Base-by-base conservation (phyloP, 805 yeast species). In the Yarrowia deformans region DNA sequence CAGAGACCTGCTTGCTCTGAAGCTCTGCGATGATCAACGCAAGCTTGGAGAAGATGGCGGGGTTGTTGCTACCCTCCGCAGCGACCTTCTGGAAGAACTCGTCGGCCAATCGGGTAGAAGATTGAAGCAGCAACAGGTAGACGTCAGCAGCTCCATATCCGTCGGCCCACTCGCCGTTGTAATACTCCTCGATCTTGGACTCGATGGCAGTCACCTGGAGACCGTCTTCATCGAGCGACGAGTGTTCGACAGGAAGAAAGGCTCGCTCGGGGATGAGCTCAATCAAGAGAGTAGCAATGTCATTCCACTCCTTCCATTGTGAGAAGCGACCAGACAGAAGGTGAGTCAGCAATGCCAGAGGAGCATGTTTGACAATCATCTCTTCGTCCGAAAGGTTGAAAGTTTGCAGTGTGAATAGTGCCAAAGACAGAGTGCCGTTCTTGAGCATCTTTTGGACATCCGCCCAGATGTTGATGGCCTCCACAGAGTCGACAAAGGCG, bases 371-470 rank as follows among this genome's bases (percentile, higher is more conserved):
- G 0, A 86, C 80, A 8, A 89, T 78, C 90, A 92, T 91, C 71
- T 93, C 98, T 73, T 93, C 98, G 72, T 94, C 99, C 50, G 84
- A 85, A 37, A 93, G 87, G 72, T 90, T 85, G 79, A 91, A 94
- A 67, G 84, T 84, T 29, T 81, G 80, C 13, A 92, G 72, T 18
- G 91, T 82, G 76, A 88, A 93, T 6, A 80, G 78, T 8, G 91
- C 79, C 19, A 90, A 79, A 0, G 81, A 84, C 29, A 86, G 72
- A 8, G 77, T 78, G 1, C 78, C 79, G 2, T 72, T 71, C n/a
- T 75, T 68, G 46, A 63, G 55, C 68, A 63, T 48, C 56, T 46
- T 49, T n/a, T 46, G 48, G 16, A 66, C 18, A 8, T 52, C 50
- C 3, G 87, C 82, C 93, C 97, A 94, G 6, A 95, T 93, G 35